Percentiles rank a stretch among this genome's conserved stretches.
phyloP scores from a whole-genome alignment of 1,284 basidiomycete genomes.

The Marasmius oreades region DNA sequence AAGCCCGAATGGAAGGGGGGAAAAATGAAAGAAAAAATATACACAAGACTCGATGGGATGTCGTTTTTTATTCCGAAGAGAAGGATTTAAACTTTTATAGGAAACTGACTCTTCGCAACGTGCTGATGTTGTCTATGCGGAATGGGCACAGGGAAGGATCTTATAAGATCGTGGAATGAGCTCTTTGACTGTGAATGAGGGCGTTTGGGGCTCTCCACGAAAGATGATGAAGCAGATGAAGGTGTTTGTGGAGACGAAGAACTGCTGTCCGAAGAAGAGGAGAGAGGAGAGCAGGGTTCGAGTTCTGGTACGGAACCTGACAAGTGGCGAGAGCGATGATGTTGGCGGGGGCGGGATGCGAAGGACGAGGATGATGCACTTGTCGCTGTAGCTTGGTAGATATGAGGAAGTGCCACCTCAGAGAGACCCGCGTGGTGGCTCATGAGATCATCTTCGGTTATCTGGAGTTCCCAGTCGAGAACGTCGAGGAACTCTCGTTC shows the following conservation, averaged over 20 bases:
- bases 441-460: constrained; percentile 51
- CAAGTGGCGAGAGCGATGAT: not conserved
- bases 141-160: not conserved
- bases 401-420: constrained; percentile 1
- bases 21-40: not conserved
- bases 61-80: not conserved
- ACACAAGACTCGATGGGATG: too few species aligned
- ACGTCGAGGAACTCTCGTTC: constrained; percentile 77
- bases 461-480: constrained; percentile 63
- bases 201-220: not conserved
- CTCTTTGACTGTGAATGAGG: not conserved
- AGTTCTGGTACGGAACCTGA: constrained; percentile 7
- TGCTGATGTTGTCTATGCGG: not conserved
- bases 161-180: constrained; percentile 1
- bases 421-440: constrained; percentile 9
- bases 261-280: constrained; percentile 1
- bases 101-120: not conserved
- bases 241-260: constrained; percentile 13
- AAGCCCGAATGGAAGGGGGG: not conserved
- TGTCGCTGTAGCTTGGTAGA: not conserved
- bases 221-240: constrained; percentile 4
- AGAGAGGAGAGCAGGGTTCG: constrained; percentile 10
- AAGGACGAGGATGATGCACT: not conserved
- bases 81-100: constrained; percentile 1
- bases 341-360: not conserved